phyloP scores from a whole-genome alignment of 2,329 filamentous ascomycete genomes.

The Rutstroemia sp. region DNA sequence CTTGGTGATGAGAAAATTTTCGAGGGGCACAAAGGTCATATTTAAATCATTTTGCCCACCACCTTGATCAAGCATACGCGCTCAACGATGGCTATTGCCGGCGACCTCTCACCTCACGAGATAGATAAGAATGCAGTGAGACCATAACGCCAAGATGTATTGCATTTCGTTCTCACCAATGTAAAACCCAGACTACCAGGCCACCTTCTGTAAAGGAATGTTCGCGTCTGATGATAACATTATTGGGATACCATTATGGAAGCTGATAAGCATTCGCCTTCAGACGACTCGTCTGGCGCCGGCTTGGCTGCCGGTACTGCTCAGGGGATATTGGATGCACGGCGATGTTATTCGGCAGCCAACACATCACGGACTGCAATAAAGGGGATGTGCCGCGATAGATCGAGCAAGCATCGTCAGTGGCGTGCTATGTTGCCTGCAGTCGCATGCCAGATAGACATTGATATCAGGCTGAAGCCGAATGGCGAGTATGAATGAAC shows the following conservation, averaged over 20 bases:
- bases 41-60: neutral
- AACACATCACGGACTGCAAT: neutral
- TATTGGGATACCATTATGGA: neutral
- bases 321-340: neutral
- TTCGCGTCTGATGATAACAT: neutral
- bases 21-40: neutral
- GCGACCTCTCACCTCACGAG: neutral
- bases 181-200: neutral
- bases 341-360: slow-evolving; percentile 3
- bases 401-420: neutral
- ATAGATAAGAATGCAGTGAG: neutral
- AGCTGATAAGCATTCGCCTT: slow-evolving; percentile 1
- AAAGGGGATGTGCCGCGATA: neutral
- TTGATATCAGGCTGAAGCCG: slow-evolving; percentile 7
- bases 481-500: neutral
- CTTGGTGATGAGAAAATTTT: neutral
- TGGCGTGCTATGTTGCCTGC: neutral
- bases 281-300: neutral
- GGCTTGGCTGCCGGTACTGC: neutral
- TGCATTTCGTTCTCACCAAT: neutral
- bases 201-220: slow-evolving; percentile 5
- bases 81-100: neutral
- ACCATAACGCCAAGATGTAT: neutral
- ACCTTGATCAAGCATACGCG: neutral
- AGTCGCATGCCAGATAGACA: neutral